Base-by-base conservation (phyloP, 1,284 basidiomycete genomes). In the Fomitopsis pinicola region DNA sequence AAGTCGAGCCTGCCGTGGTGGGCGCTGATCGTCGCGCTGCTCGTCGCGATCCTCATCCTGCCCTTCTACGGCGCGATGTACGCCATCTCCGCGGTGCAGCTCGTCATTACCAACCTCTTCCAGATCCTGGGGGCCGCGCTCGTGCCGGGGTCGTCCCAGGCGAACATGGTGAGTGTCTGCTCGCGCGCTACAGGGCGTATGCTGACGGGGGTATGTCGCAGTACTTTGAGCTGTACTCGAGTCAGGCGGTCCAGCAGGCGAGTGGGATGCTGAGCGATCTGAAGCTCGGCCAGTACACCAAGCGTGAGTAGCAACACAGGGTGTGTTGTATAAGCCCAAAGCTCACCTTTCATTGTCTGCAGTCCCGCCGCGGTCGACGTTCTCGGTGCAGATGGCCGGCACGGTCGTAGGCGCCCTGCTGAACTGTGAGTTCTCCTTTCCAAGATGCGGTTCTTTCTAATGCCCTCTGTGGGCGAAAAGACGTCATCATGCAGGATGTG, bases 271-370 rank as follows among this genome's bases (percentile, higher is more conserved):
- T 79, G 0, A 72, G 75, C 46, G 79, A 81, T 63, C 71, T 81
- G 52, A 80, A 79, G 67, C 69, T 79, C 45, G 80, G 79, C 4
- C 81, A 83, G 63, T 85, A 84, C 71, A 79, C 78, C 64, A 85
- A 85, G 73, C 71, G 83, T 58, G 78, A 80, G 15, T 81, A 15
- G 9, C 80, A 5, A 6, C 48, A 4, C 19, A 3, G 22, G 12
- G 14, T 14, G 17, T 19, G 5, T 9, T n/a, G 17, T 36, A 3
- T 9, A 2, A 12, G 52, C n/a, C n/a, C 15, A 12, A 10, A 6
- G 12, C 28, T 54, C 48, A 40, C 40, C 8, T 35, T 0, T n/a
- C 6, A 3, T 19, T 19, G 17, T 28, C 15, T n/a, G 40, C 30
- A 59, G 58, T 59, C 17, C 58, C 58, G 40, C 58, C 45, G 14